Conservation (phyloP, 1,284 basidiomycete genomes). For the Moesziomyces globuligerus region DNA sequence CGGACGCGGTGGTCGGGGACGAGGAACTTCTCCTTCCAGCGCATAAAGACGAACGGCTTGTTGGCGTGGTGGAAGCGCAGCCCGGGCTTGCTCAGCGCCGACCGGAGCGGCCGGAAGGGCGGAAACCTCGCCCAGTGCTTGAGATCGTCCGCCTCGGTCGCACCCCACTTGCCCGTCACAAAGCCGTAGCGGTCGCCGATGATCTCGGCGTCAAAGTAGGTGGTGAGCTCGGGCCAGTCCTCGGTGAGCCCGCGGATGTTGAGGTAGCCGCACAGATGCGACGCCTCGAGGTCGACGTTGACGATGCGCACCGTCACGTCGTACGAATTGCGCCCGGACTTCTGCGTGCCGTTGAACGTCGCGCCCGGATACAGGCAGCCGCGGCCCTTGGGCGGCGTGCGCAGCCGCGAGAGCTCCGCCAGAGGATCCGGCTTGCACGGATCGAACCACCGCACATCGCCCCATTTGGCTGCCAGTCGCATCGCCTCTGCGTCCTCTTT, state of each 20-base stretch:
- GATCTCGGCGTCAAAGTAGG: constrained; percentile 66
- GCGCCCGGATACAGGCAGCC: constrained; percentile 64
- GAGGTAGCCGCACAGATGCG: constrained; percentile 63
- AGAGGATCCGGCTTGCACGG: constrained; percentile 52
- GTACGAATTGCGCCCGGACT: constrained; percentile 59
- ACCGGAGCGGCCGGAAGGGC: constrained; percentile 50
- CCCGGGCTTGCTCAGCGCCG: constrained; percentile 37
- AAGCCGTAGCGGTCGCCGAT: constrained; percentile 59
- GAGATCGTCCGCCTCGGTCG: constrained; percentile 59
- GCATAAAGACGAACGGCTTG: constrained; percentile 77
- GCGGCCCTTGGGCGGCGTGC: constrained; percentile 30
- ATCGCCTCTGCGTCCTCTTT: constrained; percentile 7
- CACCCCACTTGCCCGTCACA: constrained; percentile 63
- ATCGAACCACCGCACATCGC: constrained; percentile 47
- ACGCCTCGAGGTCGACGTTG: constrained; percentile 61
- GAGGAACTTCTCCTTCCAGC: constrained; percentile 95
- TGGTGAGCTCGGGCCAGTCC: constrained; percentile 66
- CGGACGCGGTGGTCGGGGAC: constrained; percentile 92
- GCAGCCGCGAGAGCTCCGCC: constrained; percentile 39
- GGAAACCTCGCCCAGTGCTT: constrained; percentile 64
- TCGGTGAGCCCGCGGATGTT: constrained; percentile 65
- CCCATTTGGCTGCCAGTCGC: constrained; percentile 10
- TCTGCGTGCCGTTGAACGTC: constrained; percentile 60
- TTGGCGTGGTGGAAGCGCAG: constrained; percentile 54
- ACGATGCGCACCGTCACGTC: constrained; percentile 62